Percentiles rank a stretch among this genome's conserved stretches.
phyloP scores from a whole-genome alignment of 2,329 filamentous ascomycete genomes.

The Colletotrichum sp. region DNA sequence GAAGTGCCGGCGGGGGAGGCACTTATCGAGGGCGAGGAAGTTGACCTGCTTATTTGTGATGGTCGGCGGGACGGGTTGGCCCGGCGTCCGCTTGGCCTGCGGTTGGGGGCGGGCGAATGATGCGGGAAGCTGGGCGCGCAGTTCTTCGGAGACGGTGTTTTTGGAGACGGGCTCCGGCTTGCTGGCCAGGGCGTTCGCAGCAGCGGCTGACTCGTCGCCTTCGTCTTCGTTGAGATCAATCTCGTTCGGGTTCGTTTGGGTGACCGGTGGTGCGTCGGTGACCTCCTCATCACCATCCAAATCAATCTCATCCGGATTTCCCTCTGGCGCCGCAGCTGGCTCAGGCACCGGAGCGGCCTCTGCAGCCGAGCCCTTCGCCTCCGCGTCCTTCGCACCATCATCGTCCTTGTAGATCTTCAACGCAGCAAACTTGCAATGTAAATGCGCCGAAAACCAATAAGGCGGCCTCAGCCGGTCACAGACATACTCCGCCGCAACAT shows the following conservation, averaged over 20 bases:
- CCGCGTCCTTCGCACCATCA: slow-evolving; percentile 28
- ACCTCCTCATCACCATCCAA: slow-evolving; percentile 17
- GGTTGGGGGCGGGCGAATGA: slow-evolving; percentile 63
- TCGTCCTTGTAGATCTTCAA: slow-evolving; percentile 58
- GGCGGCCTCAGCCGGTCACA: slow-evolving; percentile 81
- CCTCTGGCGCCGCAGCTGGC: not conserved
- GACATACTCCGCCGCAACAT: slow-evolving; percentile 77
- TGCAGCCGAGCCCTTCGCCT: not conserved
- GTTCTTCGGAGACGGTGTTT: slow-evolving; percentile 60
- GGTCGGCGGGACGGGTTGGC: slow-evolving; percentile 68
- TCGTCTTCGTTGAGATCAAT: slow-evolving; percentile 73
- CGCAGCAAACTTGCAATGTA: slow-evolving; percentile 88
- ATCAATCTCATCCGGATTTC: slow-evolving; percentile 23
- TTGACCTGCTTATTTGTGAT: slow-evolving; percentile 82
- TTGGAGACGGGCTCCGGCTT: not conserved
- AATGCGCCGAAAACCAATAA: slow-evolving; percentile 92
- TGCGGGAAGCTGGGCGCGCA: slow-evolving; percentile 78
- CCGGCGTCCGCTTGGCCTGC: slow-evolving; percentile 47
- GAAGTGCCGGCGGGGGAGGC: slow-evolving; percentile 78
- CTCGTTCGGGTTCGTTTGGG: slow-evolving; percentile 64
- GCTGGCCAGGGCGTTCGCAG: slow-evolving; percentile 12
- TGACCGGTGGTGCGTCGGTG: not conserved
- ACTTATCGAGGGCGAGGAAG: slow-evolving; percentile 94
- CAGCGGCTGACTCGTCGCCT: slow-evolving; percentile 44
- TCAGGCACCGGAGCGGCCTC: not conserved